Conservation (phyloP, 768 basidiomycete species). For the Lepiota brunneoincarnata region DNA sequence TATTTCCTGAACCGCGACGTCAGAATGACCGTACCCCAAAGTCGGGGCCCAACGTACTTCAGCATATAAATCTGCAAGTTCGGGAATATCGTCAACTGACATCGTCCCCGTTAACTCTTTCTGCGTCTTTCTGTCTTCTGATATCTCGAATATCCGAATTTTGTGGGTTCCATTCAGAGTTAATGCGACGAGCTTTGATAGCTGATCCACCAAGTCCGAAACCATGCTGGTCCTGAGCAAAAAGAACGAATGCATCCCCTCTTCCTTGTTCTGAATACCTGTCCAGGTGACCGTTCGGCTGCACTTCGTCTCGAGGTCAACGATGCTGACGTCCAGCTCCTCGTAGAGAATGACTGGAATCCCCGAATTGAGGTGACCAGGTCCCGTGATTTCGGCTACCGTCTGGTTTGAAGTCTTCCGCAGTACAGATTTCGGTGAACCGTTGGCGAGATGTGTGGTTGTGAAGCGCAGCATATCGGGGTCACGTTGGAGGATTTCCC, state of each 20-base stretch:
- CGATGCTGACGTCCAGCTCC: slow-evolving; percentile 94
- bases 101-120: slow-evolving; percentile 91
- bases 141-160: slow-evolving; percentile 95
- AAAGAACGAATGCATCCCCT: slow-evolving; percentile 85
- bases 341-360: slow-evolving; percentile 93
- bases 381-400: slow-evolving; percentile 92
- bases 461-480: slow-evolving; percentile 98
- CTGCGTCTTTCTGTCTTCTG: slow-evolving; percentile 88
- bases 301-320: slow-evolving; percentile 98
- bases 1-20: slow-evolving; percentile 64
- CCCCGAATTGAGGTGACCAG: slow-evolving; percentile 79
- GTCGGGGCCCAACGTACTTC: slow-evolving; percentile 54
- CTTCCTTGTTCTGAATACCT: slow-evolving; percentile 95
- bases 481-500: slow-evolving; percentile 88
- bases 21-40: neutral
- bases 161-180: slow-evolving; percentile 75
- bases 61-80: slow-evolving; percentile 92
- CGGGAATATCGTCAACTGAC: slow-evolving; percentile 96
- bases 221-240: slow-evolving; percentile 97
- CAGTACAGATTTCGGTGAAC: slow-evolving; percentile 80
- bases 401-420: slow-evolving; percentile 94
- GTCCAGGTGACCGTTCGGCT: slow-evolving; percentile 97
- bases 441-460: slow-evolving; percentile 86
- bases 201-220: slow-evolving; percentile 83
- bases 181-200: slow-evolving; percentile 82